Evolutionary conservation across 1,284 basidiomycete genomes (phyloP).

Genomic region (Amylostereum chailletii): DNA sequence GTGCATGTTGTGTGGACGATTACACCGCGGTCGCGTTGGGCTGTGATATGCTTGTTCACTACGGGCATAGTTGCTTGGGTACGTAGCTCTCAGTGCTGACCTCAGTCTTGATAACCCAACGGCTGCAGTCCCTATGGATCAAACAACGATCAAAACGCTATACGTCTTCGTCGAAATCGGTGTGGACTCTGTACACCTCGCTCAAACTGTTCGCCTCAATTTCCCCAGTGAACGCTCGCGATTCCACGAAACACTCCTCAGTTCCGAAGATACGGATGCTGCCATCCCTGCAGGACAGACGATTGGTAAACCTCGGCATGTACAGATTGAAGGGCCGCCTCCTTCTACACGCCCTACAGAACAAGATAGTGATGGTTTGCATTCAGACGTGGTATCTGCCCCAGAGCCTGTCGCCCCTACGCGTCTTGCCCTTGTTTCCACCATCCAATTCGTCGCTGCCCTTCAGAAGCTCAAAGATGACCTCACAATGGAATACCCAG

Average conservation of each 20-base stretch:
- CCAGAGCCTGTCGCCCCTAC: conserved; percentile 33
- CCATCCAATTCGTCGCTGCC: conserved; percentile 91
- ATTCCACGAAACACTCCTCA: conserved; percentile 54
- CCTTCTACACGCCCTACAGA: neutral
- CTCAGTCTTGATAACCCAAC: conserved; percentile 2
- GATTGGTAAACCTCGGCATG: conserved; percentile 41
- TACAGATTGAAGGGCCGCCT: conserved; percentile 45
- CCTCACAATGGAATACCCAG: conserved; percentile 36
- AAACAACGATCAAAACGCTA: conserved; percentile 90
- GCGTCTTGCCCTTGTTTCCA: conserved; percentile 83
- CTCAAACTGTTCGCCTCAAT: conserved; percentile 81
- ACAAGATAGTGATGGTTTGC: conserved; percentile 7
- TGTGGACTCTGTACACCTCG: conserved; percentile 82
- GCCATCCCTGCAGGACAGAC: conserved; percentile 43
- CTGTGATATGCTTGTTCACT: conserved; percentile 98
- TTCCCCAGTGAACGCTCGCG: conserved; percentile 69
- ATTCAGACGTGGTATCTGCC: neutral
- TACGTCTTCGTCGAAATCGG: conserved; percentile 98
- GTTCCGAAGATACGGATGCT: conserved; percentile 38
- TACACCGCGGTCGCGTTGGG: conserved; percentile 94
- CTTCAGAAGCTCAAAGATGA: conserved; percentile 82
- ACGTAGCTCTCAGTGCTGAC: conserved; percentile 16
- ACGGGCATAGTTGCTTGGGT: conserved; percentile 97
- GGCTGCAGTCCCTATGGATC: conserved; percentile 82
- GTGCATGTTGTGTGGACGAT: conserved; percentile 98